Conservation (phyloP, 129 eudicot species). For the Scalesia atractyloides region DNA sequence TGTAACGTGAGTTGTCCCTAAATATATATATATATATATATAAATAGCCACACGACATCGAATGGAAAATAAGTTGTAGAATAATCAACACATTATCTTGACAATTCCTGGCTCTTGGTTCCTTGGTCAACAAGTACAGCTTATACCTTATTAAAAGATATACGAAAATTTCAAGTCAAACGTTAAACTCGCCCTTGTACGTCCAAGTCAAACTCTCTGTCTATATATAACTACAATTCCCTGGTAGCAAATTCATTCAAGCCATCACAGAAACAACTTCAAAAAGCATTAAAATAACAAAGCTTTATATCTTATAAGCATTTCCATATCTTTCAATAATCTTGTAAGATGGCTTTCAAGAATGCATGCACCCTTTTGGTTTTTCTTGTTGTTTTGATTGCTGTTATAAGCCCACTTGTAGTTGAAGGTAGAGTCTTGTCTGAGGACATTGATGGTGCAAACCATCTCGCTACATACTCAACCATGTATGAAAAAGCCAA, state of each 20-base stretch:
- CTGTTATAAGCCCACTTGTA: constrained; percentile 28
- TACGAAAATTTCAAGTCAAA: constrained; percentile 26
- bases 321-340: neutral
- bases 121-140: constrained; percentile 40
- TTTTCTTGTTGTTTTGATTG: constrained; percentile 18
- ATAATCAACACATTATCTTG: constrained; percentile 21
- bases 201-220: neutral
- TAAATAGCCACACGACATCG: no score
- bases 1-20: no score
- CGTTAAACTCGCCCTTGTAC: neutral
- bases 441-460: constrained; percentile 24
- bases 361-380: constrained; percentile 28
- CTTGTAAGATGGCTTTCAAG: constrained; percentile 22
- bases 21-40: no score
- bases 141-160: constrained; percentile 10
- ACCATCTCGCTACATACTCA: constrained; percentile 34
- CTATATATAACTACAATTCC: constrained; percentile 2
- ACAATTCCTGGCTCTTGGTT: constrained; percentile 17
- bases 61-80: neutral
- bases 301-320: neutral
- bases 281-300: neutral
- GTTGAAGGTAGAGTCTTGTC: constrained; percentile 32
- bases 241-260: constrained; percentile 12
- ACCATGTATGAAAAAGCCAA: constrained; percentile 32
- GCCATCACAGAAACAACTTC: neutral